These are phyloP conservation scores for Schizochytrium sp. DNA, from an alignment of 108 stramenopile genomes.

Conservation along the genomic window DNA sequence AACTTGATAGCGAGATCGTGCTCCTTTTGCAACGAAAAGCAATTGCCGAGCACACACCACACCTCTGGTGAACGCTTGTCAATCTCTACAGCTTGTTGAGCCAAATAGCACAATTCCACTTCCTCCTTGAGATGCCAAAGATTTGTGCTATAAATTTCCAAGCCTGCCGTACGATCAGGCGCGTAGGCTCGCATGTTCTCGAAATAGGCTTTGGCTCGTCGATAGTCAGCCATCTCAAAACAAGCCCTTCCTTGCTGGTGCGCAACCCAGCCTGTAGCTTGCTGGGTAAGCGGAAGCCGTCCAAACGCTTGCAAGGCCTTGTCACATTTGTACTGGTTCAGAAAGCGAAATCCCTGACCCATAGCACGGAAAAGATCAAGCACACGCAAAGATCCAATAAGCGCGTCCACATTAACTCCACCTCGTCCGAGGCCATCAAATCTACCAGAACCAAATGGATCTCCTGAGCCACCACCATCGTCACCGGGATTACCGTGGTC, in stretches of 20 bases:
- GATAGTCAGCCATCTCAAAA: slow-evolving; percentile 95
- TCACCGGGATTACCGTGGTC: not conserved
- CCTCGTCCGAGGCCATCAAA: not conserved
- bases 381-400: slow-evolving; percentile 9
- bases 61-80: slow-evolving; percentile 88
- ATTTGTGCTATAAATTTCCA: slow-evolving; percentile 90
- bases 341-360: not conserved
- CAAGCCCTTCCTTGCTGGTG: slow-evolving; percentile 90
- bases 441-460: no score
- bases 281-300: slow-evolving; percentile 82
- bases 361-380: not conserved
- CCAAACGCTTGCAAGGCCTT: slow-evolving; percentile 86
- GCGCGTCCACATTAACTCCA: not conserved
- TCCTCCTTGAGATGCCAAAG: slow-evolving; percentile 96
- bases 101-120: slow-evolving; percentile 91
- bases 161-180: slow-evolving; percentile 90
- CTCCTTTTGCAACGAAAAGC: slow-evolving; percentile 96
- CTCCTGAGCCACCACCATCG: no score
- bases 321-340: slow-evolving; percentile 76
- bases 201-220: slow-evolving; percentile 82
- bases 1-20: slow-evolving; percentile 93
- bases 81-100: slow-evolving; percentile 86
- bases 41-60: slow-evolving; percentile 97
- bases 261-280: slow-evolving; percentile 91
- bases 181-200: slow-evolving; percentile 86